Evolutionary conservation across 192 early-diverging fungal species (phyloP).

Genomic region (Chytriomyces confervae): DNA sequence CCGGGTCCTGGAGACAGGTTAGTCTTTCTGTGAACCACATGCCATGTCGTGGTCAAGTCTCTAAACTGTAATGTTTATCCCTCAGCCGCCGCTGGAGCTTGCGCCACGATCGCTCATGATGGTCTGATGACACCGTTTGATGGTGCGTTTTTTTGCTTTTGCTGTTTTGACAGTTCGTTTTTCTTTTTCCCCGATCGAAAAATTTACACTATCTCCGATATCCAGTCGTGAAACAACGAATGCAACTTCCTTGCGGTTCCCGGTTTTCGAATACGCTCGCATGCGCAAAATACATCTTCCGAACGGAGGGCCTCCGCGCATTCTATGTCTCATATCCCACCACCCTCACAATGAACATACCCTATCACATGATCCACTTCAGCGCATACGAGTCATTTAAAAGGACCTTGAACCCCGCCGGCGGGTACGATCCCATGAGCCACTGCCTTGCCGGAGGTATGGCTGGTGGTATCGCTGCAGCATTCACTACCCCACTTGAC

Average conservation of each 20-base stretch:
- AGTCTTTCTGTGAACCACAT: neutral
- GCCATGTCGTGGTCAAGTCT: constrained; percentile 2
- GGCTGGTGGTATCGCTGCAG: constrained; percentile 87
- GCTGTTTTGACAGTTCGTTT: neutral
- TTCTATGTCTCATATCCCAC: constrained; percentile 96
- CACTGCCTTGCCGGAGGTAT: constrained; percentile 86
- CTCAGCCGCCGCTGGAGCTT: constrained; percentile 80
- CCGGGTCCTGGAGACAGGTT: constrained; percentile 67
- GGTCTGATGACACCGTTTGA: constrained; percentile 97
- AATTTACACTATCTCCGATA: constrained; percentile 19
- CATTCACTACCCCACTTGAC: constrained; percentile 90
- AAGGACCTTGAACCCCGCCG: constrained; percentile 79
- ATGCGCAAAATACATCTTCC: constrained; percentile 72
- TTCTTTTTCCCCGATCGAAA: neutral
- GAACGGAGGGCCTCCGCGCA: constrained; percentile 78
- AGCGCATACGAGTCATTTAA: constrained; percentile 89
- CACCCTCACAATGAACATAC: constrained; percentile 91
- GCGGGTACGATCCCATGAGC: constrained; percentile 82
- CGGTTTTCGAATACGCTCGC: constrained; percentile 72
- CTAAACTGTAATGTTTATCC: neutral
- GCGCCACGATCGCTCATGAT: constrained; percentile 87
- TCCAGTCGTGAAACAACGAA: constrained; percentile 87
- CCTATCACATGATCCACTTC: constrained; percentile 95
- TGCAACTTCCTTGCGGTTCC: constrained; percentile 81
- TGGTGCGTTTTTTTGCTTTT: constrained; percentile 49